phyloP scores from a whole-genome alignment of 108 stramenopile species.

The Cyclostephanos invisitatus region DNA sequence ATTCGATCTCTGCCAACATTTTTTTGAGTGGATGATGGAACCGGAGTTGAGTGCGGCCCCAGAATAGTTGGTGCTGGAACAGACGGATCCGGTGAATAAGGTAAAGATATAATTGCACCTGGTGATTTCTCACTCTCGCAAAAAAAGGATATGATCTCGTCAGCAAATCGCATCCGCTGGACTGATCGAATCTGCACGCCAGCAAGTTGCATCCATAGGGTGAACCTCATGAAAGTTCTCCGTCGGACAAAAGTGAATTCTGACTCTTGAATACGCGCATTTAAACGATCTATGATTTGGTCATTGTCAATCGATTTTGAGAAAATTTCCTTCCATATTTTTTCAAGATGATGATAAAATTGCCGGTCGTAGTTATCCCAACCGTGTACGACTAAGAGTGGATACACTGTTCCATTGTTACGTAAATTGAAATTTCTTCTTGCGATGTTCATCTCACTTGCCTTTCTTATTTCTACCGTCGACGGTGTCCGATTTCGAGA shows the following conservation, averaged over 20 bases:
- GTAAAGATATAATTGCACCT: background rate
- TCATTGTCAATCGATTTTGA: background rate
- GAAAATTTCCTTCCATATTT: slow-evolving; percentile 26
- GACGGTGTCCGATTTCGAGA: slow-evolving; percentile 2
- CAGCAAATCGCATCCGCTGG: slow-evolving; percentile 20
- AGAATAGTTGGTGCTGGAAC: slow-evolving; percentile 1
- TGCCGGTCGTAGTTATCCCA: slow-evolving; percentile 24
- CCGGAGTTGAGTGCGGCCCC: slow-evolving; percentile 2
- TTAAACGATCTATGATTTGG: slow-evolving; percentile 9
- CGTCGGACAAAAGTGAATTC: slow-evolving; percentile 19
- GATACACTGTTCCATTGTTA: background rate
- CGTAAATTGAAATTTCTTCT: slow-evolving; percentile 1
- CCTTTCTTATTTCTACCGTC: background rate
- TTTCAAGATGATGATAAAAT: slow-evolving; percentile 28
- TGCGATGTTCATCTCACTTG: slow-evolving; percentile 1
- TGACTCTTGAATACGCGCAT: background rate
- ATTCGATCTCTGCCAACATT: background rate
- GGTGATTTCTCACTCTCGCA: background rate
- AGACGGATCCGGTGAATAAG: background rate
- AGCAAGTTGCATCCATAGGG: slow-evolving; percentile 36
- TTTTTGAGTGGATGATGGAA: slow-evolving; percentile 3
- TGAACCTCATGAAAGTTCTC: slow-evolving; percentile 28
- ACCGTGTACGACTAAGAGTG: slow-evolving; percentile 33
- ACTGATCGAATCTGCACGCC: slow-evolving; percentile 38
- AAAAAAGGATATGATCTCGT: slow-evolving; percentile 11